These are phyloP conservation scores for Houttuynia cordata DNA, from an alignment of 164 flowering plant genomes.

Conservation along the genomic window DNA sequence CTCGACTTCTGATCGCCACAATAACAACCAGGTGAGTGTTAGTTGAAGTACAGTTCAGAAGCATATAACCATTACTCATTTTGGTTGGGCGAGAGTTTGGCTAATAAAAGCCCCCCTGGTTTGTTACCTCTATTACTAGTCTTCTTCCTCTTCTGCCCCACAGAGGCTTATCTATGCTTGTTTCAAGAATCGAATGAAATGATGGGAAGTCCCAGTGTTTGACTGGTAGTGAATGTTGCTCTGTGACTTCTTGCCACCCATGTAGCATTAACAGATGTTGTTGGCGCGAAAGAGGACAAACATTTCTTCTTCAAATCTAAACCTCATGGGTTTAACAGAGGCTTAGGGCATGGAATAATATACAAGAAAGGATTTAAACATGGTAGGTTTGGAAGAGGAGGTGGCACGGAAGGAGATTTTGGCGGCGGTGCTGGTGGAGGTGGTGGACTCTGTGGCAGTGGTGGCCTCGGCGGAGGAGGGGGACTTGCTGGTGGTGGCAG, in stretches of 20 bases:
- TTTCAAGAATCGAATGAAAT: no score
- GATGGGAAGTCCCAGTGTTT: not conserved
- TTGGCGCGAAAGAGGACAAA: not conserved
- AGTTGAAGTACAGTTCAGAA: no score
- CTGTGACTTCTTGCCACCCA: not conserved
- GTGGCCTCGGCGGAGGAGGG: slow-evolving; percentile 1
- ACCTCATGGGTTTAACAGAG: not conserved
- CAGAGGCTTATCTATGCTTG: no score
- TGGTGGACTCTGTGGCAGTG: not conserved
- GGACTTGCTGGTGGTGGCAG: not conserved
- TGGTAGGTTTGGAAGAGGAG: not conserved
- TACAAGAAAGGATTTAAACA: not conserved
- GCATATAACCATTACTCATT: no score
- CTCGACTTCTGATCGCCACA: no score
- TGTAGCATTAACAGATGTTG: not conserved
- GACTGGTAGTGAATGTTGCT: not conserved
- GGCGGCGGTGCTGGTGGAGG: slow-evolving; percentile 5
- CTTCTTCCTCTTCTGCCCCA: no score
- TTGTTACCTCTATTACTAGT: not conserved
- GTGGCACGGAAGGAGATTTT: slow-evolving; percentile 4
- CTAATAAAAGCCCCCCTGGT: no score
- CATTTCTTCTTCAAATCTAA: not conserved
- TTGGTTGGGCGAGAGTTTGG: no score
- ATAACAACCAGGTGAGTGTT: no score
- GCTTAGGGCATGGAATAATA: slow-evolving; percentile 1